Evolutionary conservation across 768 basidiomycete genomes (phyloP).

Genomic region (Kondoa subrosea): DNA sequence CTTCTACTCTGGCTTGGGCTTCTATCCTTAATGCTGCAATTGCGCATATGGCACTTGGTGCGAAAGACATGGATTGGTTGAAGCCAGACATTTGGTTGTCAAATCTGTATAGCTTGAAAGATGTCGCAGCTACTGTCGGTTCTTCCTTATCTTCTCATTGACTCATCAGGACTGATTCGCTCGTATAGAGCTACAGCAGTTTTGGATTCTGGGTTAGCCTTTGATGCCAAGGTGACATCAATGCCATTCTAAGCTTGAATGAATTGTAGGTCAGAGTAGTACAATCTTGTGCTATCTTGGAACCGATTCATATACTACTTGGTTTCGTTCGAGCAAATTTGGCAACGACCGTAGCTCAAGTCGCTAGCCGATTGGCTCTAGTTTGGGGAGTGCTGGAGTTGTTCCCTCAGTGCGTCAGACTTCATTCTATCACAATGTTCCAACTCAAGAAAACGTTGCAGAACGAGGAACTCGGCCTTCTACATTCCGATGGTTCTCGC

Average conservation of each 20-base stretch:
- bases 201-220: background rate
- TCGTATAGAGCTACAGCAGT: background rate
- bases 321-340: conserved; percentile 61
- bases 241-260: background rate
- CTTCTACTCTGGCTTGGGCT: conserved; percentile 59
- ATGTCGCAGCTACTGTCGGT: no score
- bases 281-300: conserved; percentile 67
- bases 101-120: no score
- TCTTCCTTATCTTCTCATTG: conserved; percentile 31
- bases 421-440: background rate
- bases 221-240: background rate
- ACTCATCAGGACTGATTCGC: background rate
- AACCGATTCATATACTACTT: conserved; percentile 61
- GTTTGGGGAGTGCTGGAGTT: conserved; percentile 67
- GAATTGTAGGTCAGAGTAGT: conserved; percentile 44
- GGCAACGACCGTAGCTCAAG: conserved; percentile 62
- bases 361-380: conserved; percentile 59
- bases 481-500: conserved; percentile 83
- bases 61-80: background rate
- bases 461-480: conserved; percentile 51
- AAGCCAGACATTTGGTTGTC: conserved; percentile 20
- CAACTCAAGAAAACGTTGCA: background rate
- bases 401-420: conserved; percentile 43
- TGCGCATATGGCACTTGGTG: conserved; percentile 12
- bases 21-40: conserved; percentile 43